These are phyloP conservation scores for Magnaporthales sp. DNA, from an alignment of 2,329 filamentous ascomycete genomes.

Conservation along the genomic window DNA sequence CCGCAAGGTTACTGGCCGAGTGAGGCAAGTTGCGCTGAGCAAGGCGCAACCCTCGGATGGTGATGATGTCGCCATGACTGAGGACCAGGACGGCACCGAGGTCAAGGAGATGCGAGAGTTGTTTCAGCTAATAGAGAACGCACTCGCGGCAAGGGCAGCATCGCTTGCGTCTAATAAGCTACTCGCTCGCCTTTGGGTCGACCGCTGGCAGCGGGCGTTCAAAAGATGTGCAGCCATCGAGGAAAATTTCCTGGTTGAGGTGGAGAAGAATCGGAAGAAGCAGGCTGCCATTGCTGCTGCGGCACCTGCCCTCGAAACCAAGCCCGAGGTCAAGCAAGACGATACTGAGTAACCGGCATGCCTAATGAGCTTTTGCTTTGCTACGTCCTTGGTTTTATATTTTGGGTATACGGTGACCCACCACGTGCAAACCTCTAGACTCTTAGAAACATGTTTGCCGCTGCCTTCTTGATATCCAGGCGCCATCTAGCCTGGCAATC, in stretches of 20 bases:
- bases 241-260: conserved; percentile 52
- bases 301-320: background rate
- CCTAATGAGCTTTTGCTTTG: background rate
- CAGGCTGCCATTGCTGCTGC: conserved; percentile 7
- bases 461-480: background rate
- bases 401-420: background rate
- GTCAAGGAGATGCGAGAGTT: conserved; percentile 67
- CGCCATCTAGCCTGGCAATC: background rate
- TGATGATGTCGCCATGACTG: conserved; percentile 27
- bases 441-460: background rate
- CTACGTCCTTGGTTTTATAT: background rate
- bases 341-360: background rate
- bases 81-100: conserved; percentile 41
- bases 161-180: conserved; percentile 52
- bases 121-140: conserved; percentile 74
- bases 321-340: background rate
- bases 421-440: background rate
- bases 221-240: conserved; percentile 75
- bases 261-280: conserved; percentile 16
- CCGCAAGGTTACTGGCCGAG: conserved; percentile 78
- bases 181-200: conserved; percentile 70
- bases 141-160: conserved; percentile 66
- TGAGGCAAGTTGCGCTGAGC: conserved; percentile 56
- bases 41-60: conserved; percentile 22
- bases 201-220: conserved; percentile 81